Conservation (phyloP, 2,329 filamentous ascomycete genomes). For the Trichoderma atrobrunneum region DNA sequence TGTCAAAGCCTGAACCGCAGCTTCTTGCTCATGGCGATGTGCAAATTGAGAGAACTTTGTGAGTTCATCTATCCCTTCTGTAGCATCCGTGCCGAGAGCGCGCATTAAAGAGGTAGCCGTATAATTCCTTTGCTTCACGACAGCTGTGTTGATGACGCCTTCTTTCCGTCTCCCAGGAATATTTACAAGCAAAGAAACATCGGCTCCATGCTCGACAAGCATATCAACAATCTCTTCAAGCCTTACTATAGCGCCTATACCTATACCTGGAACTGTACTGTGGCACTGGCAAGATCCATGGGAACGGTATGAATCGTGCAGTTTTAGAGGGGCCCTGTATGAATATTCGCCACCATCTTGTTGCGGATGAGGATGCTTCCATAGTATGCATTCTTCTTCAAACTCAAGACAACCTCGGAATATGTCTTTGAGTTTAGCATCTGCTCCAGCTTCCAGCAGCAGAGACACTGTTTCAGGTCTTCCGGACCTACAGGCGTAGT, state of each 20-base stretch:
- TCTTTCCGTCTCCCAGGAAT: not conserved
- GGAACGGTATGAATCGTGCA: not conserved
- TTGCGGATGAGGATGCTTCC: not conserved
- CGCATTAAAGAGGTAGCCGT: conserved; percentile 7
- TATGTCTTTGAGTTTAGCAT: not conserved
- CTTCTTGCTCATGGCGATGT: not conserved
- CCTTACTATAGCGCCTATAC: not conserved
- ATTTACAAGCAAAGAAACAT: conserved; percentile 4
- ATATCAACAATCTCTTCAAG: conserved; percentile 28
- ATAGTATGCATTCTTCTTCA: conserved; percentile 5
- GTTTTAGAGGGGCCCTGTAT: not conserved
- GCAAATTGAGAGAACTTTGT: not conserved
- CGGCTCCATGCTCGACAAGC: conserved; percentile 22
- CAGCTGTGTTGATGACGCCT: not conserved
- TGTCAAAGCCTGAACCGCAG: not conserved
- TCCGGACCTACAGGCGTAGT: conserved; percentile 25
- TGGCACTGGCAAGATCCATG: not conserved
- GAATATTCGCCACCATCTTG: not conserved
- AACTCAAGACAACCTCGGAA: conserved; percentile 19
- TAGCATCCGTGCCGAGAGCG: not conserved
- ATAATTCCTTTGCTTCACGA: conserved; percentile 9
- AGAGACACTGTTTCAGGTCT: conserved; percentile 25
- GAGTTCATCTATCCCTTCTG: not conserved
- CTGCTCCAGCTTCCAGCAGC: conserved; percentile 25
- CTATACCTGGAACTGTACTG: not conserved